Evolutionary conservation across 2,329 filamentous ascomycete species (phyloP).

Genomic region (Aspergillus felis): DNA sequence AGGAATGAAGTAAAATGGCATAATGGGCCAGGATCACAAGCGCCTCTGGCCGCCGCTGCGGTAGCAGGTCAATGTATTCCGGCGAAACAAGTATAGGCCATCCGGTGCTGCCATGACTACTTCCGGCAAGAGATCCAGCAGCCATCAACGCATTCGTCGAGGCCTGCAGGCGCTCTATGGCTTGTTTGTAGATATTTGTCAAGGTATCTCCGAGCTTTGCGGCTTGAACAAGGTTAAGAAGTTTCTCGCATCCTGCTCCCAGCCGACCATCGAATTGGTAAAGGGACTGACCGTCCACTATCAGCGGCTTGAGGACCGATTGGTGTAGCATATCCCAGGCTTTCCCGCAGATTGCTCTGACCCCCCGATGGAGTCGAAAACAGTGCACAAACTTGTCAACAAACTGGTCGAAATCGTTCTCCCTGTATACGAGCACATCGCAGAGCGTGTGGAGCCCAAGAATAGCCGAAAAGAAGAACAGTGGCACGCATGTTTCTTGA

Average conservation of each 20-base stretch:
- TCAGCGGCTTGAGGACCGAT: conserved; percentile 8
- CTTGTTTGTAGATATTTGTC: conserved; percentile 4
- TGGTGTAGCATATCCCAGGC: conserved; percentile 13
- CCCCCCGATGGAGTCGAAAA: conserved; percentile 24
- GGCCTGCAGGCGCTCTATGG: conserved; percentile 7
- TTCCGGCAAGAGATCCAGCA: background rate
- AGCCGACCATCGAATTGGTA: conserved; percentile 2
- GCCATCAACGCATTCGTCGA: conserved; percentile 1
- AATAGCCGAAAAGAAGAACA: conserved; percentile 20
- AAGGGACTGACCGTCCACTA: conserved; percentile 2
- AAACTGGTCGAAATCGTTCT: conserved; percentile 34
- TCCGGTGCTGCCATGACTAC: conserved; percentile 1
- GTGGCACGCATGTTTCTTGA: conserved; percentile 14
- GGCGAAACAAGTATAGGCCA: conserved; percentile 28
- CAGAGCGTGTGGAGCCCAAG: conserved; percentile 42
- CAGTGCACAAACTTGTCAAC: conserved; percentile 24
- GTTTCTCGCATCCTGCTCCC: conserved; percentile 1
- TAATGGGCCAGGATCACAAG: conserved; percentile 39
- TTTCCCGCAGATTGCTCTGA: conserved; percentile 14
- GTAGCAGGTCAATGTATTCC: conserved; percentile 28
- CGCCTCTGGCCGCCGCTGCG: conserved; percentile 32
- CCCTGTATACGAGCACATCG: conserved; percentile 44
- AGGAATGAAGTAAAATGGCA: conserved; percentile 33
- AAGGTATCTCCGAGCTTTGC: conserved; percentile 2
- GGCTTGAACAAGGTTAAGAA: conserved; percentile 8